Conservation (phyloP, 805 yeast genomes). For the Myxozyma udenii region DNA sequence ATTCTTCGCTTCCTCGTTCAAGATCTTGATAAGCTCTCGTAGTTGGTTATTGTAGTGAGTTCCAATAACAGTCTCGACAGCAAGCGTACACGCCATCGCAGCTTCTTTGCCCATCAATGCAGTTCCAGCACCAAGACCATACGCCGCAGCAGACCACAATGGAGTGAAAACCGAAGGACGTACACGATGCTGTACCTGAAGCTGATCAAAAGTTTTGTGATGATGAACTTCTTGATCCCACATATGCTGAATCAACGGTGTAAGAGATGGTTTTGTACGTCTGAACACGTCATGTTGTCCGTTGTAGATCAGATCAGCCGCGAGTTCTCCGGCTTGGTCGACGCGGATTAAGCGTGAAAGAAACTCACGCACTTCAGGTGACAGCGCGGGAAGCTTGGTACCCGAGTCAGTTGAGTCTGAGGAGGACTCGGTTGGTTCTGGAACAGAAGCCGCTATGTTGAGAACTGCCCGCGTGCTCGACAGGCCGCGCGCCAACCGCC, state of each 20-base stretch:
- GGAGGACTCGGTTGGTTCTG: not conserved
- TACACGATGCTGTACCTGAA: slow-evolving; percentile 74
- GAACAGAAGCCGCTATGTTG: too few species aligned
- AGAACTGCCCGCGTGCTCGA: too few species aligned
- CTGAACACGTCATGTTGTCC: slow-evolving; percentile 83
- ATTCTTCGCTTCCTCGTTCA: slow-evolving; percentile 12
- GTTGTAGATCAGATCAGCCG: slow-evolving; percentile 87
- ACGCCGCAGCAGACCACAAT: slow-evolving; percentile 87
- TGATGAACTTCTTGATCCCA: slow-evolving; percentile 97
- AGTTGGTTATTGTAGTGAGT: slow-evolving; percentile 91
- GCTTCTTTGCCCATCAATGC: slow-evolving; percentile 88
- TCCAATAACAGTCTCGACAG: slow-evolving; percentile 97
- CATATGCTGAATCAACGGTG: slow-evolving; percentile 85
- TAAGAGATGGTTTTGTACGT: slow-evolving; percentile 66
- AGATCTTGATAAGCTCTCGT: slow-evolving; percentile 49
- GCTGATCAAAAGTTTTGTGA: slow-evolving; percentile 73
- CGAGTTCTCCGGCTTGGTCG: slow-evolving; percentile 97
- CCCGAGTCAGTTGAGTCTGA: not conserved
- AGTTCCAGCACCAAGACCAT: slow-evolving; percentile 79
- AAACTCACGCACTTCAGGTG: slow-evolving; percentile 16
- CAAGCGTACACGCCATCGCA: slow-evolving; percentile 99
- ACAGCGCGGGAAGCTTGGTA: slow-evolving; percentile 16
- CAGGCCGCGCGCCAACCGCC: too few species aligned
- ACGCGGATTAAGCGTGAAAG: slow-evolving; percentile 56
- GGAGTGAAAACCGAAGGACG: slow-evolving; percentile 93